phyloP scores from a whole-genome alignment of 192 early-diverging fungal species.

The Entomortierella parvispora region DNA sequence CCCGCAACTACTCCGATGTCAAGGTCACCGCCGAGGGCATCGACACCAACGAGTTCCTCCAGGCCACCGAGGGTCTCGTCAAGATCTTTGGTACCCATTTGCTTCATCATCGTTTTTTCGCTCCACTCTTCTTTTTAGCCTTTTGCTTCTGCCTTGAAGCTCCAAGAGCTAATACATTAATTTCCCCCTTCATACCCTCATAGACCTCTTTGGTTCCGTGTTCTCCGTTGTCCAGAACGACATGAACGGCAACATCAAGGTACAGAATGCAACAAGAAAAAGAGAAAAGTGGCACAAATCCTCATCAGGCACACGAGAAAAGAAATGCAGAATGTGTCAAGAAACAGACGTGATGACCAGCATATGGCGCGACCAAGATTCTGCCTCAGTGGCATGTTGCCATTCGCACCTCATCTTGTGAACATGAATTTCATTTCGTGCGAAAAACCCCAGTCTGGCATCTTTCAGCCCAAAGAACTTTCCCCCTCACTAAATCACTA shows the following conservation, averaged over 20 bases:
- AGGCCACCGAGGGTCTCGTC: conserved; percentile 81
- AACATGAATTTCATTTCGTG: too few relatives aligned
- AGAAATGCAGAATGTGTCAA: neutral
- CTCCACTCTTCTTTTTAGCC: conserved; percentile 12
- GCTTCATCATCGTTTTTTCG: neutral
- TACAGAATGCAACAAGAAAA: conserved; percentile 34
- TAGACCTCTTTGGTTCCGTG: conserved; percentile 77
- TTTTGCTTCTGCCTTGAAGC: neutral
- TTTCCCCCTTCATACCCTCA: neutral
- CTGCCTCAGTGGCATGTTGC: too few relatives aligned
- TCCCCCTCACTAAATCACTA: too few relatives aligned
- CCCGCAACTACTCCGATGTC: conserved; percentile 76
- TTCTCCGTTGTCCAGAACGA: conserved; percentile 92
- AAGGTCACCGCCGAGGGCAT: conserved; percentile 68
- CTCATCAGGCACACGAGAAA: neutral
- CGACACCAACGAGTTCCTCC: conserved; percentile 79
- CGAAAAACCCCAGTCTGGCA: too few relatives aligned
- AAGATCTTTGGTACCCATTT: conserved; percentile 74
- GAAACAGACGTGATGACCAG: too few relatives aligned
- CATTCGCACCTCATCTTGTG: too few relatives aligned
- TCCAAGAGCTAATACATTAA: neutral
- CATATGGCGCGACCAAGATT: too few relatives aligned
- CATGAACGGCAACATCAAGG: conserved; percentile 91
- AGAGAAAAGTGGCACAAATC: neutral
- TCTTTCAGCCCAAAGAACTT: too few relatives aligned